These are phyloP conservation scores for Ormosia emarginata DNA, from an alignment of 306 rosid genomes.

Conservation along the genomic window DNA sequence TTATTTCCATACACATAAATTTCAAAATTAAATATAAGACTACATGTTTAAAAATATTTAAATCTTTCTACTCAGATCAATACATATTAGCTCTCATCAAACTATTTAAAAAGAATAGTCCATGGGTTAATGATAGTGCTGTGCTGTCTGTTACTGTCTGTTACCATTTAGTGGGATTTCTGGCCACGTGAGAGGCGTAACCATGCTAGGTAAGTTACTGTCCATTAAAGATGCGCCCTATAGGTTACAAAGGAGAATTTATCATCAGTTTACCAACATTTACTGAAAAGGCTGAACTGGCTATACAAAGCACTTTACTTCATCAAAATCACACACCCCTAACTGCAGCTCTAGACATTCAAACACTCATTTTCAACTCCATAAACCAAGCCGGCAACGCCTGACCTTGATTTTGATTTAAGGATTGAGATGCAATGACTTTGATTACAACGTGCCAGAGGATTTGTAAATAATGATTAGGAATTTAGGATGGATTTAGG, in stretches of 20 bases:
- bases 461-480: background rate
- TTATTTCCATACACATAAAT: too few species aligned
- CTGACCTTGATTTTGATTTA: background rate
- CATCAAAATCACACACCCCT: background rate
- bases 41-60: too few species aligned
- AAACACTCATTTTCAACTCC: slow-evolving; percentile 14
- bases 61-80: too few species aligned
- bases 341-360: background rate
- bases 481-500: background rate
- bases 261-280: background rate
- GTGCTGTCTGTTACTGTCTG: slow-evolving; percentile 62
- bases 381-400: background rate
- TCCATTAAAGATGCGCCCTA: slow-evolving; percentile 65
- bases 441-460: background rate
- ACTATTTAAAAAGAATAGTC: too few species aligned
- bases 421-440: background rate
- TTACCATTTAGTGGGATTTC: slow-evolving; percentile 53
- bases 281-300: slow-evolving; percentile 3
- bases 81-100: too few species aligned
- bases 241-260: slow-evolving; percentile 20
- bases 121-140: too few species aligned
- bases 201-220: slow-evolving; percentile 55
- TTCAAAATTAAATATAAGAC: too few species aligned
- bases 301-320: background rate
- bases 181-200: slow-evolving; percentile 61